Evolutionary conservation across 805 yeast genomes (phyloP), one percentile per base, ranked within the genome.

Genomic region (Wickerhamiella hasegawae): DNA sequence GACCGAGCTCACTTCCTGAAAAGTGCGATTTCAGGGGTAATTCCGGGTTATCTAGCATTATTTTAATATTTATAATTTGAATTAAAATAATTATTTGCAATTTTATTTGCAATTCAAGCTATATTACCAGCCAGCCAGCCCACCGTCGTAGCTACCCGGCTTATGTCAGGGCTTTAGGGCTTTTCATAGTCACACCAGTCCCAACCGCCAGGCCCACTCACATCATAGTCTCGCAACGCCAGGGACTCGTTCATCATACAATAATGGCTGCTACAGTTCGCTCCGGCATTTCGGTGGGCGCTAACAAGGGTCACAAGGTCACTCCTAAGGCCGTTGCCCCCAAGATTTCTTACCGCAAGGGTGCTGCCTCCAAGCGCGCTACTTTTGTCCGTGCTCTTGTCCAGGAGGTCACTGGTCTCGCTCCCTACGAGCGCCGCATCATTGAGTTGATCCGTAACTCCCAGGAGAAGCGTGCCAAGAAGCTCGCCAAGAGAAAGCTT

Each of bases 391-490:
- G 98, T 69, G 73, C 77, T 59, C 70, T 90, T 48, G 93, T 90
- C 66, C 76, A 77, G 65, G 99, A 90, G 73, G 96, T 90, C 57
- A 71, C 94, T 55, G 98, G 98, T 66, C 76, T 90, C 63, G 95
- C 99, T 52, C 98, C 99, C 70, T 90, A 90, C 69, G 99, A 90
- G 75, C 85, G 95, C 76, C 85, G 99, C 73, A 77, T 90, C 65
- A 80, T 92, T 61, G 99, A 90, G 73, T 76, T 90, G 71, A 76
- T 90, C 79, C 90, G 98, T 78, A 90, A 92, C 74, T 85, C 95
- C 65, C 94, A 95, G 77, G 99, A 90, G 73, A 90, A 90, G 93
- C 90, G 97, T 76, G 98, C 99, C 55, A 82, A 90, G 83, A 90
- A 90, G 84, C 84, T 90, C 63, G 96, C 97, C 54, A 90, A 90